Evolutionary conservation across 2,329 filamentous ascomycete genomes (phyloP).

Genomic region (Akanthomyces dipterigenus): DNA sequence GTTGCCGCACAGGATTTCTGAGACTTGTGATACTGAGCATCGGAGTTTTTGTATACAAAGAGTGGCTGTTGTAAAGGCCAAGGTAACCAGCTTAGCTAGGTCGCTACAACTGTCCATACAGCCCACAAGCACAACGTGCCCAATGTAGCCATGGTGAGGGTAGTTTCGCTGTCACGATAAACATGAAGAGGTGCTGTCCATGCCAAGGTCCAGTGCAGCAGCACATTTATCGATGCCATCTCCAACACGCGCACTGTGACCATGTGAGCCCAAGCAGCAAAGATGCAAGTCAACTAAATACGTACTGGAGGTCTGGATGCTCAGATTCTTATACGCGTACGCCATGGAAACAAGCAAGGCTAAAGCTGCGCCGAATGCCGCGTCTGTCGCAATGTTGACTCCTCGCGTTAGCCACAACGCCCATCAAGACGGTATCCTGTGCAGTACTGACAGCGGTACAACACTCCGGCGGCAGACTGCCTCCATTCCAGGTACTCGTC

Average conservation of each 20-base stretch:
- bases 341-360: neutral
- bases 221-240: neutral
- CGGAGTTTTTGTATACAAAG: no score
- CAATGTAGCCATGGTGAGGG: neutral
- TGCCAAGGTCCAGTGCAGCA: neutral
- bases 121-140: neutral
- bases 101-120: neutral
- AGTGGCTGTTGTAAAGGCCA: no score
- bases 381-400: neutral
- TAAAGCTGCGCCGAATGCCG: neutral
- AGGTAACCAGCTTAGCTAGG: no score
- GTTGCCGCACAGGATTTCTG: no score
- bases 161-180: neutral
- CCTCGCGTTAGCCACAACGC: neutral
- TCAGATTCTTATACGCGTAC: neutral
- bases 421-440: neutral
- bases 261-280: neutral
- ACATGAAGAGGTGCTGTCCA: neutral
- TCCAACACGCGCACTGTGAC: neutral
- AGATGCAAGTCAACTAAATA: neutral
- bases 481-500: neutral
- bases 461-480: neutral
- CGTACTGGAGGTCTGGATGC: neutral
- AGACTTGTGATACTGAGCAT: no score
- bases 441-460: neutral